Evolutionary conservation across 768 basidiomycete species (phyloP).

Genomic region (Coprinopsis strossmayeri): DNA sequence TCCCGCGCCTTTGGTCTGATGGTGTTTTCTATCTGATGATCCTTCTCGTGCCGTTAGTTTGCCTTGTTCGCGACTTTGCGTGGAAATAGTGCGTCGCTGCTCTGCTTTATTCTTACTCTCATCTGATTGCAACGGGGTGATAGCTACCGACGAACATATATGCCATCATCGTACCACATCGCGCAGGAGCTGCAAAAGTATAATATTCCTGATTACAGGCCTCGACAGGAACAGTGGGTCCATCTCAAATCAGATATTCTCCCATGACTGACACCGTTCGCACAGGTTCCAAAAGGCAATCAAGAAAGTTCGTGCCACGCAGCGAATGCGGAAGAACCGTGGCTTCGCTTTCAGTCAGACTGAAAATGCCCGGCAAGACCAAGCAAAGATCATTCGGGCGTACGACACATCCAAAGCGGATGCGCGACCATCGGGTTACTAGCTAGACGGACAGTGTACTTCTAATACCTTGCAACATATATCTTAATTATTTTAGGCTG

Average conservation of each 20-base stretch:
- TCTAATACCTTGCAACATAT: conserved; percentile 23
- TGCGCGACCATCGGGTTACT: conserved; percentile 72
- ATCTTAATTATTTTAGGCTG: conserved; percentile 9
- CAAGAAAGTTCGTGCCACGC: conserved; percentile 98
- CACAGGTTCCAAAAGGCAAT: conserved; percentile 95
- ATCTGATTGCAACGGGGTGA: conserved; percentile 2
- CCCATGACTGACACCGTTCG: conserved; percentile 9
- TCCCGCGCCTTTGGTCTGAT: conserved; percentile 85
- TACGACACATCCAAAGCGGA: conserved; percentile 81
- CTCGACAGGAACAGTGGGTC: conserved; percentile 91
- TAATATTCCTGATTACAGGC: conserved; percentile 94
- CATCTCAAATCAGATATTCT: not conserved
- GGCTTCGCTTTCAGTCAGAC: conserved; percentile 99
- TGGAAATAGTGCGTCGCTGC: conserved; percentile 88
- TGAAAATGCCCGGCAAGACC: conserved; percentile 83
- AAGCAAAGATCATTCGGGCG: conserved; percentile 76
- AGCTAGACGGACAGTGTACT: conserved; percentile 33
- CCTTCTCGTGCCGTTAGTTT: conserved; percentile 76
- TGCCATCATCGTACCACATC: conserved; percentile 92
- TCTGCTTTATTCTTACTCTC: conserved; percentile 4
- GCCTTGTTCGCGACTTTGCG: conserved; percentile 80
- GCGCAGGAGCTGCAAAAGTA: conserved; percentile 99
- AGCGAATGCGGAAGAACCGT: conserved; percentile 92
- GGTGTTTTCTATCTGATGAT: conserved; percentile 87
- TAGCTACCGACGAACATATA: conserved; percentile 89